Conservation (phyloP, 2,329 filamentous ascomycete species). For the Colletotrichum orbiculare region DNA sequence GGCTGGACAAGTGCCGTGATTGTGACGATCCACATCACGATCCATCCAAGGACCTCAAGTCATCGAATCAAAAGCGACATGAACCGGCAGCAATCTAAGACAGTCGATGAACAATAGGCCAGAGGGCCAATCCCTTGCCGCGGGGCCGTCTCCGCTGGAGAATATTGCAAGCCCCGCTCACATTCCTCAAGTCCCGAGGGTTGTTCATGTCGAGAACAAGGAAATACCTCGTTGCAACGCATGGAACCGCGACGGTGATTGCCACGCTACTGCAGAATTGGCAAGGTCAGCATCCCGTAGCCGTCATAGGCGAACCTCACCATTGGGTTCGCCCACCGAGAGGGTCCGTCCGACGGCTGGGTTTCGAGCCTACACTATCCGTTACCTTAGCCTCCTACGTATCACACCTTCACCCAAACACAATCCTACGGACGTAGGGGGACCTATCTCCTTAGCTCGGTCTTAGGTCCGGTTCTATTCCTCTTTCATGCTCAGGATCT, state of each 20-base stretch:
- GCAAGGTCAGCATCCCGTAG: conserved; percentile 9
- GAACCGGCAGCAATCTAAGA: conserved; percentile 15
- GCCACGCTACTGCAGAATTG: conserved; percentile 29
- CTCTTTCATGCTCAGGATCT: conserved; percentile 9
- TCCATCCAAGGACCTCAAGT: conserved; percentile 2
- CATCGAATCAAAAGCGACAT: neutral
- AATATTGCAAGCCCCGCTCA: conserved; percentile 29
- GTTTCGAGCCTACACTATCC: neutral
- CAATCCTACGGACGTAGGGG: conserved; percentile 19
- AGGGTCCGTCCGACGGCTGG: conserved; percentile 16
- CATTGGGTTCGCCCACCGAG: conserved; percentile 23
- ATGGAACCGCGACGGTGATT: no score
- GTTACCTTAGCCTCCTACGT: no score
- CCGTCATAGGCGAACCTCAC: conserved; percentile 27
- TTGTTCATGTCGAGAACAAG: conserved; percentile 26
- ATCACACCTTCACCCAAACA: neutral
- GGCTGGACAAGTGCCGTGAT: conserved; percentile 9
- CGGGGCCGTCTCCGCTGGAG: conserved; percentile 16
- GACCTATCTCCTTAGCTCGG: conserved; percentile 21
- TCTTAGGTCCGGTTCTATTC: conserved; percentile 15
- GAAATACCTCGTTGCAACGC: conserved; percentile 19
- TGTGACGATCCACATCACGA: conserved; percentile 10
- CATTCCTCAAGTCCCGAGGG: conserved; percentile 17
- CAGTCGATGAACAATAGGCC: conserved; percentile 3
- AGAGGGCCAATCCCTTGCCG: conserved; percentile 2